phyloP scores from a whole-genome alignment of 345 rosid species.

The Hibiscus syriacus region DNA sequence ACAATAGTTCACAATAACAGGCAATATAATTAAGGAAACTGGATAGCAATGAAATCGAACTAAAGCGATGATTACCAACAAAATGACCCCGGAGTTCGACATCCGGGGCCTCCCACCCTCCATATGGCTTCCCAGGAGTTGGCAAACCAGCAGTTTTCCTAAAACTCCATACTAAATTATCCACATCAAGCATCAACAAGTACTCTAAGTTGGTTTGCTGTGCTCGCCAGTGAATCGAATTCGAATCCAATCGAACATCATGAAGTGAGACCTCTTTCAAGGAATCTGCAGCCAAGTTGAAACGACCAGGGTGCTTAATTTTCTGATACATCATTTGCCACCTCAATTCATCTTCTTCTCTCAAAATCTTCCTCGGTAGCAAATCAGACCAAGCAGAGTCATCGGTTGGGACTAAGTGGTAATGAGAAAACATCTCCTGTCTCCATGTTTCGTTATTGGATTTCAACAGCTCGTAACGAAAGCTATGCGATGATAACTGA shows the following conservation, averaged over 20 bases:
- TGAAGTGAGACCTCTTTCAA: constrained; percentile 72
- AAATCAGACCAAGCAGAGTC: constrained; percentile 71
- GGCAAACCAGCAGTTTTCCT: constrained; percentile 70
- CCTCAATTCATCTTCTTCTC: constrained; percentile 49
- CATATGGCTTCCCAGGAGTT: constrained; percentile 53
- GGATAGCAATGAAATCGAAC: constrained; percentile 8
- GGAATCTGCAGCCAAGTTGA: constrained; percentile 29
- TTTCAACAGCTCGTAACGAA: constrained; percentile 48
- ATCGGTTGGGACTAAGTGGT: constrained; percentile 54
- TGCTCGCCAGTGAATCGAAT: constrained; percentile 58
- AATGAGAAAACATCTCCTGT: constrained; percentile 58
- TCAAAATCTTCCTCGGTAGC: constrained; percentile 65
- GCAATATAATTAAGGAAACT: neutral
- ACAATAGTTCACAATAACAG: neutral
- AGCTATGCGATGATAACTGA: constrained; percentile 60
- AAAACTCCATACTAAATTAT: constrained; percentile 75
- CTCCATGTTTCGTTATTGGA: constrained; percentile 65
- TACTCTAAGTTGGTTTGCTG: constrained; percentile 87
- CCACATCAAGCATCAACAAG: constrained; percentile 71
- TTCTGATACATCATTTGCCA: constrained; percentile 69
- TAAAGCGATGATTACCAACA: constrained; percentile 47
- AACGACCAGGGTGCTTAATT: constrained; percentile 43
- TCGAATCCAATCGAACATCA: constrained; percentile 61
- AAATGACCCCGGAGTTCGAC: constrained; percentile 90
- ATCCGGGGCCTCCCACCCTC: constrained; percentile 76